Base-by-base conservation (phyloP, 1,284 basidiomycete species). In the Filobasidium uniguttulatum region DNA sequence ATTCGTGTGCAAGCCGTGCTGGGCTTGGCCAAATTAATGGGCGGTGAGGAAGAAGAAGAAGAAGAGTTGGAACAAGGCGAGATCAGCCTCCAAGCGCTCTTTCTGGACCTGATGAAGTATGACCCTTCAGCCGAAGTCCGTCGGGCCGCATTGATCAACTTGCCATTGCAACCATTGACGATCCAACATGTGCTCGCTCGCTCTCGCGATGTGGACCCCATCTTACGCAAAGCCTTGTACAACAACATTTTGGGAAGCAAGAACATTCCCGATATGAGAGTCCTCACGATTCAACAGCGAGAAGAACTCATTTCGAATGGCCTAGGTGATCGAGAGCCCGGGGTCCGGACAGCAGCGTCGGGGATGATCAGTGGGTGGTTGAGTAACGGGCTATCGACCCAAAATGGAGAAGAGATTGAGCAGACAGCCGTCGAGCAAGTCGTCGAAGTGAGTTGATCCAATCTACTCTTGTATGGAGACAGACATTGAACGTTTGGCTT, bases 91-190 rank as follows among this genome's bases (percentile, higher is more conserved):
- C 66, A 78, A 1, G 77, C 84, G 7, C 74, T 83, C 1, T 72
- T 96, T 3, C 67, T 88, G 4, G 82, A 90, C 22, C 72, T 82
- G 2, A 68, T 94, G 15, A 74, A 75, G 17, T 78, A 80, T 57
- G 93, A 96, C 59, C 73, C 82, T 1, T 79, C 87, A 8, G 73
- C 83, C 83, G 91, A 97, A 60, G 91, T 94, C 7, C 85, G 93
- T 12, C 80, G 88, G 20, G 84, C 87, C 0, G 82, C 85, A 0
- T 74, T 98, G 0, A 74, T 88, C 55, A 84, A 88, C 59, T 72
- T 91, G 1, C 82, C 85, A 1, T 70, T 83, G 15, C 75, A 76
- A 1, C 71, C 73, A 1, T 64, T 68, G 0, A 82, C 82, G 0
- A 70, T 94, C 0, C 74, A 81, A 1, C 65, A 75, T 7, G 75